Base-by-base conservation (phyloP, 164 flowering plant genomes). In the Nymphaea colorata region DNA sequence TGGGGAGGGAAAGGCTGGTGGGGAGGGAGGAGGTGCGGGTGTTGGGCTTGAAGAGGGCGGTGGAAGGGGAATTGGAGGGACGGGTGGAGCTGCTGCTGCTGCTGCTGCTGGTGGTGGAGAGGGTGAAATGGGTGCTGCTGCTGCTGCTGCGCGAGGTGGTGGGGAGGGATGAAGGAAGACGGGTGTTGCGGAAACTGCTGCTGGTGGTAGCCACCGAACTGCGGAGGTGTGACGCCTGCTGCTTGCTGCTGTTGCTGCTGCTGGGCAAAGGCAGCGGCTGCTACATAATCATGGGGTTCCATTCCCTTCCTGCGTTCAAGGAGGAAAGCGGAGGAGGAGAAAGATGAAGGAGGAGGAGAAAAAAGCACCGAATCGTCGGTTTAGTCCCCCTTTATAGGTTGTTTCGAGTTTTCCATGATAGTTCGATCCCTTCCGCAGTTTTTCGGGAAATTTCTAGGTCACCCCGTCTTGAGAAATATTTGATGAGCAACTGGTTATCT, bases 31-130 rank as follows among this genome's bases (percentile, higher is more conserved):
- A 82, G 95, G 66, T 82, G 90, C 10, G 68, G 97, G 36, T 80
- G 83, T n/a, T n/a, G 41, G 64, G 11, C 11, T 57, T 76, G 85
- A 18, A 80, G 90, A 57, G 75, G 85, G 11, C 79, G 81, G 67
- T 74, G 89, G 10, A 80, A 85, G 16, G 77, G 89, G 18, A 74
- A 68, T 64, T 82, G 92, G 59, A 55, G 59, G 25, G 70, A 25
- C 0, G 36, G 36, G 36, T 25, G 36, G 36, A 25, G 82, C 14
- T 81, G 85, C 71, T 82, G 87, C 5, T 79, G 80, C 42, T 86
- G 78, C 43, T 85, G 94, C 69, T 79, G 91, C 78, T 83, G 61
- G 67, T 76, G 94, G 74, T 86, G 97, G 8, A 84, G 88, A 6
- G 91, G 82, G 65, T 84, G 61, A 77, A 85, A 89, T 14, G 90